A percentile compares a stretch with the other conserved stretches of the same genome.
phyloP scores from a whole-genome alignment of 2,329 filamentous ascomycete species.

The Claviceps spartinae region DNA sequence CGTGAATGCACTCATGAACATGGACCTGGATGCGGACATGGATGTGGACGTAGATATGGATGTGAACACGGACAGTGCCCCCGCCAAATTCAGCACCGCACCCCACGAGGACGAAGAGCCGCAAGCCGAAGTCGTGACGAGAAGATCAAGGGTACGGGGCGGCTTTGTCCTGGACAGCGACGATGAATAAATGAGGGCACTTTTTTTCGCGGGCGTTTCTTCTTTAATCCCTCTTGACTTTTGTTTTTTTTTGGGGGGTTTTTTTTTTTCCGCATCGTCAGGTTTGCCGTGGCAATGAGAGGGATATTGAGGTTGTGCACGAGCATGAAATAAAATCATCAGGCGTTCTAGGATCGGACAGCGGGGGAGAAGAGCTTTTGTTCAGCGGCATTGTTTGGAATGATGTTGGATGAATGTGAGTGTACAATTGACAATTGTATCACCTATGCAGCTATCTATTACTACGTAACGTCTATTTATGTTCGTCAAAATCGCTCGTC shows the following conservation, averaged over 20 bases:
- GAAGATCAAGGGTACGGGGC: slow-evolving; percentile 31
- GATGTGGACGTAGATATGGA: slow-evolving; percentile 12
- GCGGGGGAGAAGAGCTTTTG: no score
- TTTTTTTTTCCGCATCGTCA: neutral
- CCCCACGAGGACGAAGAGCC: slow-evolving; percentile 6
- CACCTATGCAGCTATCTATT: no score
- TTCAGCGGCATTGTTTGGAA: no score
- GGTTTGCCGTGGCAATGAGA: no score
- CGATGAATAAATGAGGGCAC: slow-evolving; percentile 24
- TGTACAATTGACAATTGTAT: no score
- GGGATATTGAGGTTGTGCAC: no score
- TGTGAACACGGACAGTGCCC: slow-evolving; percentile 11
- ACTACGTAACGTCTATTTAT: no score
- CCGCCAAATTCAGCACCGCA: neutral
- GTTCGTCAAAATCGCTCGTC: no score
- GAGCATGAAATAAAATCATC: no score
- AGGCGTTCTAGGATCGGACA: no score
- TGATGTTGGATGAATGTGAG: no score
- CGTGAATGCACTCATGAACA: slow-evolving; percentile 11
- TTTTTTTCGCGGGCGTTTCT: neutral
- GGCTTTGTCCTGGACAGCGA: slow-evolving; percentile 48
- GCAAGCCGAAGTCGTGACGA: slow-evolving; percentile 16
- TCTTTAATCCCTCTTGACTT: neutral
- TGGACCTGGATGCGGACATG: slow-evolving; percentile 16
- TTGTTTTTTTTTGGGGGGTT: neutral